phyloP scores from a whole-genome alignment of 768 basidiomycete species.

The Agrocybe chaxingu region DNA sequence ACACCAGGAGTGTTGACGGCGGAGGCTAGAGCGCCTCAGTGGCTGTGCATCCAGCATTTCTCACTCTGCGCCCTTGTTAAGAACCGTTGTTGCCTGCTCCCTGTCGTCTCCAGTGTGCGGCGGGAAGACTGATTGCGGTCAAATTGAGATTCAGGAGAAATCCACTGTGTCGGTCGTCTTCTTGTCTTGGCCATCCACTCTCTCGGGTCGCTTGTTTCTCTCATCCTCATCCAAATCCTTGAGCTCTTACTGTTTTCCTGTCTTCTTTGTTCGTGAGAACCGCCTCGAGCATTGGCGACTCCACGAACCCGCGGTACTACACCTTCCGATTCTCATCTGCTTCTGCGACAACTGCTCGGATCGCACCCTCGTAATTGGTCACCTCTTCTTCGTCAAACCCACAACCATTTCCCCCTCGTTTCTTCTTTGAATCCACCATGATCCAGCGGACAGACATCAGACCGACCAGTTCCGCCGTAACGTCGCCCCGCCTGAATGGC shows the following conservation, averaged over 20 bases:
- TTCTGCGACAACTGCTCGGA: conserved; percentile 1
- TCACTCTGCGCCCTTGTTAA: too few relatives aligned
- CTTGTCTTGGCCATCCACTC: conserved; percentile 34
- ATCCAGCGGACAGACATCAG: conserved; percentile 62
- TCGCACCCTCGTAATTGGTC: conserved; percentile 7
- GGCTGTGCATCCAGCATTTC: too few relatives aligned
- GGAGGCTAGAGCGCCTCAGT: too few relatives aligned
- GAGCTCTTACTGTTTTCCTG: conserved; percentile 9
- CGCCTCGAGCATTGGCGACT: conserved; percentile 1
- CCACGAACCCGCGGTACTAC: conserved; percentile 6
- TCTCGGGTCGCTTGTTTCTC: conserved; percentile 32
- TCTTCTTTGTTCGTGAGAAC: conserved; percentile 13
- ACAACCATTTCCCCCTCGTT: conserved; percentile 9
- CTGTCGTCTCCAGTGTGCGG: too few relatives aligned
- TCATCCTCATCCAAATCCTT: conserved; percentile 18
- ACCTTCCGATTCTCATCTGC: conserved; percentile 12
- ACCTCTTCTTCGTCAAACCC: conserved; percentile 11
- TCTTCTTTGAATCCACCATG: conserved; percentile 38
- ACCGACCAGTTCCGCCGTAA: conserved; percentile 27
- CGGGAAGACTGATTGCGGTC: conserved; percentile 16
- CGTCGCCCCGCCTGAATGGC: conserved; percentile 34
- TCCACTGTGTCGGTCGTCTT: conserved; percentile 17
- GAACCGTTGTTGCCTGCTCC: too few relatives aligned
- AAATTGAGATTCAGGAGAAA: conserved; percentile 4
- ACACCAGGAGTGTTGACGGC: too few relatives aligned